Percentiles rank a stretch among this genome's conserved stretches.
Conservation (phyloP, 2,329 filamentous ascomycete species). For the Fusarium cyanostomum region DNA sequence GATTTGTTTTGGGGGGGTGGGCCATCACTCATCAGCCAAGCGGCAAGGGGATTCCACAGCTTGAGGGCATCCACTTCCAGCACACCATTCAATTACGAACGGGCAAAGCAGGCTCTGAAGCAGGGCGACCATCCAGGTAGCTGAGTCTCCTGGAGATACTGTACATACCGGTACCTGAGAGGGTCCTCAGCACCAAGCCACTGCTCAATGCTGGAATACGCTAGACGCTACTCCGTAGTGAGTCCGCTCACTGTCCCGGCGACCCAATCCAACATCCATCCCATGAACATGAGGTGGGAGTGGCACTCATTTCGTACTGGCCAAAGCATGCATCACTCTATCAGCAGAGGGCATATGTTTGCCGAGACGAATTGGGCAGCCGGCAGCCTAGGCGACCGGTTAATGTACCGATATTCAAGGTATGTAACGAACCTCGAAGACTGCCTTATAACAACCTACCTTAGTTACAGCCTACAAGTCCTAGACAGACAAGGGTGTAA, state of each 20-base stretch:
- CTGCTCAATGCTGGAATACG: background rate
- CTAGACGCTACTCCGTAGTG: background rate
- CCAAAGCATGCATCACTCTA: background rate
- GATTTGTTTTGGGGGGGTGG: slow-evolving; percentile 32
- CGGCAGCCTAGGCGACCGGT: background rate
- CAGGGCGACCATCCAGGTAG: slow-evolving; percentile 9
- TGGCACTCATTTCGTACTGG: background rate
- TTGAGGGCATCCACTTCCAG: slow-evolving; percentile 16
- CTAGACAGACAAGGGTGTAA: slow-evolving; percentile 4
- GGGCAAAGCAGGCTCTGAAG: slow-evolving; percentile 3
- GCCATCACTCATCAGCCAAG: slow-evolving; percentile 21
- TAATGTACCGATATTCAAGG: slow-evolving; percentile 8
- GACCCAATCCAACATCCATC: too few species aligned
- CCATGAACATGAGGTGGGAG: slow-evolving; percentile 3
- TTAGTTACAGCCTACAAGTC: too few species aligned
- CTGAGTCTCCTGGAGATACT: too few species aligned
- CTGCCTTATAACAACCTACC: slow-evolving; percentile 16
- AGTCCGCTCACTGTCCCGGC: too few species aligned
- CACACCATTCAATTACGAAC: slow-evolving; percentile 11
- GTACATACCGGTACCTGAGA: too few species aligned
- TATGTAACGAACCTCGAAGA: slow-evolving; percentile 12
- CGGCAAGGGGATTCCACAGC: slow-evolving; percentile 13
- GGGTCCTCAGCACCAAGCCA: too few species aligned
- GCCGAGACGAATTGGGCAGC: slow-evolving; percentile 5
- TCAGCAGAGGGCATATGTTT: background rate